Conservation (phyloP, 495 filamentous ascomycete species). For the Immersiella caudata region DNA sequence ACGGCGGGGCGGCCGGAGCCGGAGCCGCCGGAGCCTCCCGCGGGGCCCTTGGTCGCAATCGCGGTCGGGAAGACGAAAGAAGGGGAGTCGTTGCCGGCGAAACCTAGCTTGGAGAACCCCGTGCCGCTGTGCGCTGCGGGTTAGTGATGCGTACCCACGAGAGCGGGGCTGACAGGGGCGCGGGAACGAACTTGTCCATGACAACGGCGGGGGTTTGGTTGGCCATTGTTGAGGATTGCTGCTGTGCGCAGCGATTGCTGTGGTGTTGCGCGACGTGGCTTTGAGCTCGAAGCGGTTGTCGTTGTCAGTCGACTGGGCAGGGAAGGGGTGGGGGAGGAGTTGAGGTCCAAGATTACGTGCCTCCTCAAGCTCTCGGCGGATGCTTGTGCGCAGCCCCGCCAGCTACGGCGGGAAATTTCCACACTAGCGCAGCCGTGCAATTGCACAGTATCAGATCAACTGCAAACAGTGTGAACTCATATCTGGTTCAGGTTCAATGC, state of each 20-base stretch:
- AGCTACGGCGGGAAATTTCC: slow-evolving; percentile 24
- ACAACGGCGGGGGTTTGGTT: slow-evolving; percentile 99
- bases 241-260: slow-evolving; percentile 31
- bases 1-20: slow-evolving; percentile 87
- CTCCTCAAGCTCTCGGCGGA: slow-evolving; percentile 30
- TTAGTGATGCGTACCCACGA: slow-evolving; percentile 24
- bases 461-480: background rate
- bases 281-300: slow-evolving; percentile 15
- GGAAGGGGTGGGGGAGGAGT: slow-evolving; percentile 26
- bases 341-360: slow-evolving; percentile 44
- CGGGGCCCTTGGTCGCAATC: slow-evolving; percentile 88
- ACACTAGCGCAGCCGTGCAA: slow-evolving; percentile 7
- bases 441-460: background rate
- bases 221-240: slow-evolving; percentile 65
- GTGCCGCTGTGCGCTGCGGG: slow-evolving; percentile 72
- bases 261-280: slow-evolving; percentile 27
- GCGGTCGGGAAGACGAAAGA: slow-evolving; percentile 99
- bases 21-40: slow-evolving; percentile 68
- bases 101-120: slow-evolving; percentile 97
- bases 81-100: slow-evolving; percentile 98
- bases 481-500: too few relatives aligned
- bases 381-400: slow-evolving; percentile 24
- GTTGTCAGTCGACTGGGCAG: slow-evolving; percentile 17
- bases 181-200: slow-evolving; percentile 97
- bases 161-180: slow-evolving; percentile 26